phyloP scores from a whole-genome alignment of 192 early-diverging fungal species.

The Tieghemiomyces parasiticus region DNA sequence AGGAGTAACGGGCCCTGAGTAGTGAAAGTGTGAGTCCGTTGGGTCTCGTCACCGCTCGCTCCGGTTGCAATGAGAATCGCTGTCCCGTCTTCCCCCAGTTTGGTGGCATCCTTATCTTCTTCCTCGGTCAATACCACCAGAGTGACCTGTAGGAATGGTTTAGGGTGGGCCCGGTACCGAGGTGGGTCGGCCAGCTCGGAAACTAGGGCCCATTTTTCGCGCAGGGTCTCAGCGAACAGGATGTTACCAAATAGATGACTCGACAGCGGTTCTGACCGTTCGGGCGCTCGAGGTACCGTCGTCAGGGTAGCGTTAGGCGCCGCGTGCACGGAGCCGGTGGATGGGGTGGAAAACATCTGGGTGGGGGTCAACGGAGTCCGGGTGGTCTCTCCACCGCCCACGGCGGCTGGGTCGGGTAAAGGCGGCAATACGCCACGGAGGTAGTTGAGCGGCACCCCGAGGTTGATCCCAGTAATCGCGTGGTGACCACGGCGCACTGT shows the following conservation, averaged over 20 bases:
- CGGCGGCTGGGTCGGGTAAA: conserved; percentile 27
- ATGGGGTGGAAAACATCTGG: neutral
- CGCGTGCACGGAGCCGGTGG: conserved; percentile 23
- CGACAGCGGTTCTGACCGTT: no score
- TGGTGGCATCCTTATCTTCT: neutral
- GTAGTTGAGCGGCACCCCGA: conserved; percentile 61
- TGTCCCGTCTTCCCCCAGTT: neutral
- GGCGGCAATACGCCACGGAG: conserved; percentile 33
- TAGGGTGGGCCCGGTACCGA: neutral
- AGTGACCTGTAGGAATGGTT: neutral
- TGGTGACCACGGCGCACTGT: conserved; percentile 66
- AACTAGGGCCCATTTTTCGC: conserved; percentile 11
- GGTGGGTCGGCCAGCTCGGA: conserved; percentile 2
- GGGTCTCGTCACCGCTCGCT: neutral
- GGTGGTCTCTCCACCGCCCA: neutral
- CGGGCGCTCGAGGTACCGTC: neutral
- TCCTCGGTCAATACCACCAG: neutral
- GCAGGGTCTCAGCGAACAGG: conserved; percentile 7
- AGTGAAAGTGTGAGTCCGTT: neutral
- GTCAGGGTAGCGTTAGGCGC: conserved; percentile 50
- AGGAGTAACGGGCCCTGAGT: neutral
- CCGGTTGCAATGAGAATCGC: neutral
- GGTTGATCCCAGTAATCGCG: conserved; percentile 83
- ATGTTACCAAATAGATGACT: conserved; percentile 10
- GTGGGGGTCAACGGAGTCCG: neutral